Conservation (phyloP, 2,329 filamentous ascomycete species). For the Pseudocercospora fuligena region DNA sequence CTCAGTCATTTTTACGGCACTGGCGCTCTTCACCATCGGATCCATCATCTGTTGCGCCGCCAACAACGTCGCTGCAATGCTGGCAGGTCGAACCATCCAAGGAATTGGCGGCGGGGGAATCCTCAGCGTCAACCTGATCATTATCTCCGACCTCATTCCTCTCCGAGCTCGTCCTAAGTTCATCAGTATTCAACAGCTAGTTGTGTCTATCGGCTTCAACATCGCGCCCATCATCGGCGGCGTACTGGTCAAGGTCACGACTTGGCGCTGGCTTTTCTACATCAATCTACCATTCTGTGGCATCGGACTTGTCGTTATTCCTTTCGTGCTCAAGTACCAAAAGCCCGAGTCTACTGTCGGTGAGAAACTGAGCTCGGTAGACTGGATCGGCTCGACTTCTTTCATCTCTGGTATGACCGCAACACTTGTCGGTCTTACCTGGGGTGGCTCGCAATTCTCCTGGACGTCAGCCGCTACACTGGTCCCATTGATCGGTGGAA, state of each 20-base stretch:
- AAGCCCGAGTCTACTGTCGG: slow-evolving; percentile 29
- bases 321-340: slow-evolving; percentile 59
- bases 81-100: slow-evolving; percentile 52
- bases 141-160: slow-evolving; percentile 49
- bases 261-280: slow-evolving; percentile 46
- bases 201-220: slow-evolving; percentile 43
- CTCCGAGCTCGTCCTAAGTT: slow-evolving; percentile 32
- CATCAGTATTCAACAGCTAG: slow-evolving; percentile 31
- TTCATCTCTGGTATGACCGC: slow-evolving; percentile 34
- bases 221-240: slow-evolving; percentile 43
- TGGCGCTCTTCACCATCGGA: slow-evolving; percentile 54
- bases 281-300: slow-evolving; percentile 45
- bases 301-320: slow-evolving; percentile 39
- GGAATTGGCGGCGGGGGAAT: slow-evolving; percentile 55
- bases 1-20: slow-evolving; percentile 48
- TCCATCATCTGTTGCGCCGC: slow-evolving; percentile 51
- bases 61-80: slow-evolving; percentile 44
- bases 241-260: slow-evolving; percentile 26
- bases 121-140: slow-evolving; percentile 48
- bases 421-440: slow-evolving; percentile 41
- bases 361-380: slow-evolving; percentile 29
- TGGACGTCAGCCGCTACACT: slow-evolving; percentile 45
- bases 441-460: slow-evolving; percentile 44
- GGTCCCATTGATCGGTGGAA: slow-evolving; percentile 42
- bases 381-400: slow-evolving; percentile 33